Evolutionary conservation across 768 basidiomycete genomes (phyloP), one percentile per base, ranked within the genome.

Genomic region (Russula vinacea): DNA sequence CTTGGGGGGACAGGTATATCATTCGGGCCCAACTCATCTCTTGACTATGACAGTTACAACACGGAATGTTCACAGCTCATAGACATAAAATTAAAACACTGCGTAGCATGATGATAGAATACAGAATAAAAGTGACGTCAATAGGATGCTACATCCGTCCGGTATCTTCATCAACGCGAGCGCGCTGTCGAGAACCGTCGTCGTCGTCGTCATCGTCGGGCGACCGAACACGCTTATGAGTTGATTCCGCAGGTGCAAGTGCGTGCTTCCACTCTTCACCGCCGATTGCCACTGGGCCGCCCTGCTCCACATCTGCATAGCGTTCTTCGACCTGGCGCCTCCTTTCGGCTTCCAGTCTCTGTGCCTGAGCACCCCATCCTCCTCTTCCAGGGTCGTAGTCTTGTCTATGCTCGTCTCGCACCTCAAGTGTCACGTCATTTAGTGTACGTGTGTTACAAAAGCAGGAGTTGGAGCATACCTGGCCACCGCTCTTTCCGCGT

Each of bases 361-460:
- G 90, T 5, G 89, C 86, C 66, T 92, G 91, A 6, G 92, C 93
- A 69, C 92, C 93, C 92, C 90, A 95, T 42, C 91, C 92, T 56
- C 97, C 97, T 56, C 97, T 85, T 39, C 97, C 97, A 61, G 94
- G 88, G 74, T 98, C 94, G 72, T 95, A 99, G 75, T 98, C 96
- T 72, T 95, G 89, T 67, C 97, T 79, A 74, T 97, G 97, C 73
- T 99, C 97, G 72, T 99, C 97, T 69, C 96, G 83, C 57, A 95
- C 85, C 74, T 81, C 68, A 11, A 67, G 56, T 29, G 47, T 56
- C 10, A 32, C 19, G 35, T 68, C 53, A 37, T 52, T 52, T 24
- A 62, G 56, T 9, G 40, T 8, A 22, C 11, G 14, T 22, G 22
- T 47, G 45, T 13, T 11, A 14, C 17, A 22, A 40, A 55, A 3